Evolutionary conservation across 176 grass and related monocot genomes (phyloP).

Genomic region (Otatea glauca): DNA sequence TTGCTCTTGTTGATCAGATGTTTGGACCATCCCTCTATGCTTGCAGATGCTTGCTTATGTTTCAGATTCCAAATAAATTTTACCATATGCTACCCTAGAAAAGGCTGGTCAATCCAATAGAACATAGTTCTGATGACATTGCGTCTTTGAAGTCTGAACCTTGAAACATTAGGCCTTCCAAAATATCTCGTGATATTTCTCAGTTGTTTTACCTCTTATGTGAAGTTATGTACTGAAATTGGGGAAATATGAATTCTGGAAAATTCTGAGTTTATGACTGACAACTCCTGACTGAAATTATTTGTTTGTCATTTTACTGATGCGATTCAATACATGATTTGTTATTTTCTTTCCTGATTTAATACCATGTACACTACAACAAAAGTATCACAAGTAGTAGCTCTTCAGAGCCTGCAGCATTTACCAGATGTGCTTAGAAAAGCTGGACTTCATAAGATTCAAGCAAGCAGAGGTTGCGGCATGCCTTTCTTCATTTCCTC

Average conservation of each 20-base stretch:
- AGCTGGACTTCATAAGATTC: constrained; percentile 73
- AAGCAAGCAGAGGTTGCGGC: constrained; percentile 66
- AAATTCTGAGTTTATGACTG: constrained; percentile 18
- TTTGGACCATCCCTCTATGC: not conserved
- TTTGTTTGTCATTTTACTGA: no score
- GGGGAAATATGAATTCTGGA: not conserved
- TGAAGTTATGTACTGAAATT: not conserved
- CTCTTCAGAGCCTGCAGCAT: constrained; percentile 71
- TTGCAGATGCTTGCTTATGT: not conserved
- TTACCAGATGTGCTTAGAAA: constrained; percentile 73
- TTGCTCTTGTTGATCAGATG: not conserved
- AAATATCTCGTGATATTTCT: not conserved
- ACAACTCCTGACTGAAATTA: not conserved
- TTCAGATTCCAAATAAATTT: not conserved
- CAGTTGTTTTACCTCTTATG: not conserved
- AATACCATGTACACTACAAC: constrained; percentile 79
- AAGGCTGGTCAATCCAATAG: not conserved
- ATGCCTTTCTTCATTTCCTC: constrained; percentile 74
- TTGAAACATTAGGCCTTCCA: not conserved
- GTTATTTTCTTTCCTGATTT: not conserved
- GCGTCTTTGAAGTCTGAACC: not conserved
- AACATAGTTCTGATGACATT: not conserved
- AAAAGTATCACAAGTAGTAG: constrained; percentile 70
- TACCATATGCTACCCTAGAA: not conserved
- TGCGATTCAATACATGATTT: not conserved